These are phyloP conservation scores for Basipetospora chlamydospora DNA, from an alignment of 2,329 filamentous ascomycete genomes.

Conservation along the genomic window DNA sequence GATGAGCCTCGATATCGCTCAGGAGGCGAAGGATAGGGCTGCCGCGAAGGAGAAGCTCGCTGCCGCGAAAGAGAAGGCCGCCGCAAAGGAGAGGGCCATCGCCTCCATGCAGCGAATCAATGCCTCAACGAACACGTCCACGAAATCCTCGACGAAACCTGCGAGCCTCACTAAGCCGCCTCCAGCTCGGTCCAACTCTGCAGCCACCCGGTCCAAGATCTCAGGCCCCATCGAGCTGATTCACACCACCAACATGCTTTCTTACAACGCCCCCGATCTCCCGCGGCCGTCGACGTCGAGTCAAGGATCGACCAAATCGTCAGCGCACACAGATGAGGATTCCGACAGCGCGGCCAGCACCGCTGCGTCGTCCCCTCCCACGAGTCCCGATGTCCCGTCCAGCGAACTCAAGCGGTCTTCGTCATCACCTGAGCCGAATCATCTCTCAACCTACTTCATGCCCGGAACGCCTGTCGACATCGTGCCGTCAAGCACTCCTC, in stretches of 20 bases:
- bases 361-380: conserved; percentile 45
- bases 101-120: conserved; percentile 37
- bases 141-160: too few species aligned
- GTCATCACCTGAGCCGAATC: conserved; percentile 47
- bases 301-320: conserved; percentile 39
- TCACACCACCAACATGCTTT: conserved; percentile 91
- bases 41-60: too few species aligned
- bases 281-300: conserved; percentile 33
- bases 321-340: conserved; percentile 49
- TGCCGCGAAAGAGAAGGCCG: too few species aligned
- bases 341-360: conserved; percentile 50
- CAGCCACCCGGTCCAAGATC: conserved; percentile 50
- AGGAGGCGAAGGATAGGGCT: conserved; percentile 19
- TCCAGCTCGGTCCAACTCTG: conserved; percentile 13
- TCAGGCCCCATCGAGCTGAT: conserved; percentile 76
- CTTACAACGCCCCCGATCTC: conserved; percentile 86
- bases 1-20: conserved; percentile 29
- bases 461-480: too few species aligned
- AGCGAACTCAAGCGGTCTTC: conserved; percentile 32
- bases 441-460: conserved; percentile 52
- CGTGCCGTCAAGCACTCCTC: too few species aligned
- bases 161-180: conserved; percentile 30
- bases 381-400: conserved; percentile 51
- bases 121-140: too few species aligned
- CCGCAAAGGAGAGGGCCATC: too few species aligned